Percentiles rank a stretch among this genome's conserved stretches.
phyloP scores from a whole-genome alignment of 768 basidiomycete species.

The Stropharia rugosoannulata region DNA sequence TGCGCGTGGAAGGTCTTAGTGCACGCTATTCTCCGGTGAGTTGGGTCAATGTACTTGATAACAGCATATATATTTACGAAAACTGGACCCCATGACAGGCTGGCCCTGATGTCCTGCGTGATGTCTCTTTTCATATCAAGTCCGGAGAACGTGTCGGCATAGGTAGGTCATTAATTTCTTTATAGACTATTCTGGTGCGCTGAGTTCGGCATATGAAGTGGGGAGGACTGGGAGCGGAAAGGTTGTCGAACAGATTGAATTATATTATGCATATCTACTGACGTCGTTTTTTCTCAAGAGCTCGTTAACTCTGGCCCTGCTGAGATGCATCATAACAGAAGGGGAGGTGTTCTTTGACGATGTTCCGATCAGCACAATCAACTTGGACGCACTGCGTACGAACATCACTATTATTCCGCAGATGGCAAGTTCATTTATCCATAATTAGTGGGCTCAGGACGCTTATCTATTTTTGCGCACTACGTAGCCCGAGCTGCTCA shows the following conservation, averaged over 20 bases:
- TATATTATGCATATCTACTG: neutral
- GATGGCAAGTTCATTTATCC: slow-evolving; percentile 22
- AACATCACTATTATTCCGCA: slow-evolving; percentile 58
- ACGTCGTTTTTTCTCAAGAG: slow-evolving; percentile 15
- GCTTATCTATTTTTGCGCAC: neutral
- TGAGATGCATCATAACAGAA: slow-evolving; percentile 51
- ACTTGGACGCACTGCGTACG: slow-evolving; percentile 51
- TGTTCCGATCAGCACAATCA: slow-evolving; percentile 41
- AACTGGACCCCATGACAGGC: slow-evolving; percentile 9
- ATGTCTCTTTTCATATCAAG: slow-evolving; percentile 50
- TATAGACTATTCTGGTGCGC: neutral
- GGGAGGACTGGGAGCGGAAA: slow-evolving; percentile 27
- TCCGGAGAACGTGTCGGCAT: slow-evolving; percentile 58
- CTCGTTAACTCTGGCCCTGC: slow-evolving; percentile 43
- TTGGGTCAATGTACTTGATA: neutral
- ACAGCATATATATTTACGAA: too few relatives aligned
- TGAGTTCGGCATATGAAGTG: slow-evolving; percentile 6
- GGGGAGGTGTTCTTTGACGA: slow-evolving; percentile 55
- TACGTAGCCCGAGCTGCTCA: slow-evolving; percentile 43
- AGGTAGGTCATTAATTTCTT: slow-evolving; percentile 26
- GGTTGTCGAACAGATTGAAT: slow-evolving; percentile 3
- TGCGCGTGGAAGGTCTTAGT: slow-evolving; percentile 52
- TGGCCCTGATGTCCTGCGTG: slow-evolving; percentile 54
- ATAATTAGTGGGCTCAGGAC: neutral
- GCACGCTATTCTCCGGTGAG: slow-evolving; percentile 48